Base-by-base conservation (phyloP, 768 basidiomycete genomes). In the Boletellus ananiceps region DNA sequence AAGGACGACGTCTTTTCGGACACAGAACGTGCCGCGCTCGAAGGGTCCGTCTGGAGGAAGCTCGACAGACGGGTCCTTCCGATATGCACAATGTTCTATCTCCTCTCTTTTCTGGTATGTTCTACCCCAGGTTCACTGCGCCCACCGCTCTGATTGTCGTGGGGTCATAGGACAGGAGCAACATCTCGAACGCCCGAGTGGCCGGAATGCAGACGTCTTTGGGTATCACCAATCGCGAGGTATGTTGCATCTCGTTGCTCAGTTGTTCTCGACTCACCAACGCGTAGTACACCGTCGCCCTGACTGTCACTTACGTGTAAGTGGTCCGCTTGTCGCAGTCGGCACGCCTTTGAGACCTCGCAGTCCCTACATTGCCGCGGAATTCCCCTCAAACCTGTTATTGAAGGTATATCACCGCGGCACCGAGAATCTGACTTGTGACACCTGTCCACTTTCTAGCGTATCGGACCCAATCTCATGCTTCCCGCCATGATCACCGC, bases 401-500 rank as follows among this genome's bases (percentile, higher is more conserved):
- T 72, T 83, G 25, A 82, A 81, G 59, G 69, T 69, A 47, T 38
- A 27, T 36, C 32, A 34, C 18, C 27, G 8, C 5, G 0, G 1
- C 8, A 3, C 29, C 18, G n/a, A 44, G n/a, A 19, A 13, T n/a
- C 15, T 8, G 11, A 33, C 4, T 47, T 19, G 15, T 25, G 7
- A 21, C 33, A 34, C 9, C 5, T 40, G 5, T 34, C 25, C n/a
- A 3, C 32, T 29, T 27, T 38, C 46, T 60, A 76, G 65, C 49
- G 50, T 49, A 52, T 74, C 39, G 78, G 82, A 3, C 80, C 84
- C 2, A 75, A 82, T n/a, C 73, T 79, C 49, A 65, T 79, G 40
- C 73, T 84, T 60, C 85, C 86, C 0, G 64, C 77, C 1, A 79
- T 86, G 75, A 65, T 86, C 41, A 74, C 77, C 0, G 56, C 79